Evolutionary conservation across 2,329 filamentous ascomycete genomes (phyloP).

Genomic region (Arthrobotrys pseudoclavata): DNA sequence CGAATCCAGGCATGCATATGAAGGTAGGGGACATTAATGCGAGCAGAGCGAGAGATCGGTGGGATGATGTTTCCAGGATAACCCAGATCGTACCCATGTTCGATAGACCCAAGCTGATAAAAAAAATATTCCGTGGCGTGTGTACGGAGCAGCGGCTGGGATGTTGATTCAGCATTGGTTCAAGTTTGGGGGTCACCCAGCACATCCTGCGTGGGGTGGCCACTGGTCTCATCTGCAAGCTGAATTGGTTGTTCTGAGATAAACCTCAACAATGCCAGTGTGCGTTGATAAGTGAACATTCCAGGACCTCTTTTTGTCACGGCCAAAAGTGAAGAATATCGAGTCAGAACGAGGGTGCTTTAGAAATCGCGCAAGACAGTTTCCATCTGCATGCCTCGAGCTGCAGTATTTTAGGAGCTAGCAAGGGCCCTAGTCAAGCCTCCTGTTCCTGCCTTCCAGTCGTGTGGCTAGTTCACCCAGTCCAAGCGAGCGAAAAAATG

Average conservation of each 20-base stretch:
- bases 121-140: constrained; percentile 3
- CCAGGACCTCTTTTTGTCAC: constrained; percentile 12
- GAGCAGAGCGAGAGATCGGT: constrained; percentile 25
- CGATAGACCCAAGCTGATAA: constrained; percentile 14
- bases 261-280: background rate
- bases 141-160: constrained; percentile 18
- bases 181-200: constrained; percentile 49
- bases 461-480: constrained; percentile 42
- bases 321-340: constrained; percentile 44
- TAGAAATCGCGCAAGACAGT: constrained; percentile 52
- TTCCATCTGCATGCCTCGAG: constrained; percentile 14
- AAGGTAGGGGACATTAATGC: constrained; percentile 3
- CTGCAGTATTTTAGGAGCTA: constrained; percentile 25
- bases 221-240: constrained; percentile 12
- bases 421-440: constrained; percentile 45
- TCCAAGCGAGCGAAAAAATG: constrained; percentile 16
- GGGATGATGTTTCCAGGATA: constrained; percentile 19
- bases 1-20: constrained; percentile 11
- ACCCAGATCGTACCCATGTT: constrained; percentile 25
- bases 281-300: constrained; percentile 1
- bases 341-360: background rate
- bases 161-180: constrained; percentile 14
- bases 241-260: constrained; percentile 38
- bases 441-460: constrained; percentile 42
- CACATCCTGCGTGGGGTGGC: constrained; percentile 24